These are phyloP conservation scores for Lumnitzera littorea DNA, from an alignment of 345 rosid species.

Conservation along the genomic window DNA sequence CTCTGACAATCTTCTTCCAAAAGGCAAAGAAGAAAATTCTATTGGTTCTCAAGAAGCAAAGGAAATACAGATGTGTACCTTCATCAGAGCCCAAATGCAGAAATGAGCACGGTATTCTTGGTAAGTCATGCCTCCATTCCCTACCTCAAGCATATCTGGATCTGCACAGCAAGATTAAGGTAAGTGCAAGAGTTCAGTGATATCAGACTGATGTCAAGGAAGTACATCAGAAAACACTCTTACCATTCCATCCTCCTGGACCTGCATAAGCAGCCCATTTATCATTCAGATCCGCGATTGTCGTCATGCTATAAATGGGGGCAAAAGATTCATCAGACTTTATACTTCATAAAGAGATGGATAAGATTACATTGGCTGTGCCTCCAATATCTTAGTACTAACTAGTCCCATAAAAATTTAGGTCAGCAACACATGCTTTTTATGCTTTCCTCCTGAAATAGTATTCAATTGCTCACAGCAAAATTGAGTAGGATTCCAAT, in stretches of 20 bases:
- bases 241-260: conserved; percentile 99
- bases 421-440: too few relatives aligned
- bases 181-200: conserved; percentile 4
- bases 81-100: conserved; percentile 98
- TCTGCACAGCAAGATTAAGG: conserved; percentile 30
- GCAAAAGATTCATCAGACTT: too few relatives aligned
- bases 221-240: neutral
- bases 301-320: conserved; percentile 56
- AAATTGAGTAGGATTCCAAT: too few relatives aligned
- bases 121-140: conserved; percentile 92
- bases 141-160: conserved; percentile 99
- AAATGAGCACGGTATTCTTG: conserved; percentile 88
- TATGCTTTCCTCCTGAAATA: too few relatives aligned
- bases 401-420: too few relatives aligned
- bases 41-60: neutral
- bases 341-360: too few relatives aligned
- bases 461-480: too few relatives aligned
- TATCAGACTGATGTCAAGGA: conserved; percentile 2
- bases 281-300: conserved; percentile 85
- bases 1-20: too few relatives aligned
- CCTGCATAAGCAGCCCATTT: conserved; percentile 98
- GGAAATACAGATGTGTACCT: conserved; percentile 32
- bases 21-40: too few relatives aligned
- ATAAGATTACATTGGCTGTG: too few relatives aligned
- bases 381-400: too few relatives aligned